These are phyloP conservation scores for Backusella macrospora DNA, from an alignment of 192 early-diverging fungal species.

Conservation along the genomic window DNA sequence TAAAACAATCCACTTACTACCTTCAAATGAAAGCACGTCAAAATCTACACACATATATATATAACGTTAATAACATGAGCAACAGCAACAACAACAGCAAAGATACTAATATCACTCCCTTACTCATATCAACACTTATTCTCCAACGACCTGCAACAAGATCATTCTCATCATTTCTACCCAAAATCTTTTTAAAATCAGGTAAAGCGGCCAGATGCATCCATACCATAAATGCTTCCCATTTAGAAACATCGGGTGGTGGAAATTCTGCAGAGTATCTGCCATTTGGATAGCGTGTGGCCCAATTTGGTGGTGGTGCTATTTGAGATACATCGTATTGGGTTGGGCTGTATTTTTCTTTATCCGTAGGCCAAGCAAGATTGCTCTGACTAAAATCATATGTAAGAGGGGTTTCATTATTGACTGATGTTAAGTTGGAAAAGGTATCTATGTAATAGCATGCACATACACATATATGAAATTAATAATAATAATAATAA, in stretches of 20 bases:
- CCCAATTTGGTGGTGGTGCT: slow-evolving; percentile 89
- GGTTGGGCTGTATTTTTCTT: slow-evolving; percentile 68
- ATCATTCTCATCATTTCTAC: slow-evolving; percentile 61
- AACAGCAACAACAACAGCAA: too few relatives aligned
- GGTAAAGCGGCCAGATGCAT: slow-evolving; percentile 94
- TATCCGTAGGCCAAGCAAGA: slow-evolving; percentile 87
- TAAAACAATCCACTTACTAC: slow-evolving; percentile 93
- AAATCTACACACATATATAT: slow-evolving; percentile 60
- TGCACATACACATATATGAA: background rate
- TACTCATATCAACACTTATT: slow-evolving; percentile 74
- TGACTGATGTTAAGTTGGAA: slow-evolving; percentile 25
- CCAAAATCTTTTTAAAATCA: slow-evolving; percentile 94
- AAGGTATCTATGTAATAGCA: slow-evolving; percentile 25
- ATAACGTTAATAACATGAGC: too few relatives aligned
- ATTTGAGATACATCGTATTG: slow-evolving; percentile 56
- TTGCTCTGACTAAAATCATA: slow-evolving; percentile 65
- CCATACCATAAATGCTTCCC: slow-evolving; percentile 93
- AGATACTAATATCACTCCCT: slow-evolving; percentile 10
- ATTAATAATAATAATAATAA: background rate
- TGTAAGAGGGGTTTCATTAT: background rate
- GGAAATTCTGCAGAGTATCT: slow-evolving; percentile 44
- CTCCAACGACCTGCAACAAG: slow-evolving; percentile 71
- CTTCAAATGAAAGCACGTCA: slow-evolving; percentile 79
- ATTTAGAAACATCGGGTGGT: slow-evolving; percentile 64
- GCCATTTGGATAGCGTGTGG: slow-evolving; percentile 56